Percentiles rank a stretch among this genome's conserved stretches.
Conservation (phyloP, 139 green algal species). For the Chlamydomonas sphaeroides region DNA sequence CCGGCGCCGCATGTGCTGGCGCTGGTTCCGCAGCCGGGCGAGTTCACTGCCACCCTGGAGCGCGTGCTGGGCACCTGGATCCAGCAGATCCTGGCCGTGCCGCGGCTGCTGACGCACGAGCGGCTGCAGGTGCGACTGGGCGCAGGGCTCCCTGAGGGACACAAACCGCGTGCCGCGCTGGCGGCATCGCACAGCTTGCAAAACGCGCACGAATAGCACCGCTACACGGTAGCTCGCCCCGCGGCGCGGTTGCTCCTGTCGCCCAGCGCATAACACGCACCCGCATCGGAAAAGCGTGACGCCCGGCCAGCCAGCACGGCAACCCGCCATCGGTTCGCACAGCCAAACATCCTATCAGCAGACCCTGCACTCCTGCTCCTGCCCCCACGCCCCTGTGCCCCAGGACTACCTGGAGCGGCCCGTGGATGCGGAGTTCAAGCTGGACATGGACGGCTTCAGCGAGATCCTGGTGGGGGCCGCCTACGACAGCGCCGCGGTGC, state of each 20-base stretch:
- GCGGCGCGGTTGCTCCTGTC: too few relatives aligned
- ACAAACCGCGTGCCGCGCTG: too few relatives aligned
- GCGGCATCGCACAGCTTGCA: too few relatives aligned
- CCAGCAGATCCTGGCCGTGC: conserved; percentile 47
- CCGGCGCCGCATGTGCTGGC: conserved; percentile 32
- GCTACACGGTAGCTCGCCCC: too few relatives aligned
- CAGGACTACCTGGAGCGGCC: conserved; percentile 61
- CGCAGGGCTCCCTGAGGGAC: too few relatives aligned
- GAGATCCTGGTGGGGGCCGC: conserved; percentile 63
- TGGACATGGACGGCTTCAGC: conserved; percentile 54
- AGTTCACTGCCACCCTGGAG: conserved; percentile 41
- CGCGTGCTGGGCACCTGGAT: conserved; percentile 48
- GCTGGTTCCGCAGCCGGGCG: conserved; percentile 41
- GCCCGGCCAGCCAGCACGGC: too few relatives aligned
- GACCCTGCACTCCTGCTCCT: background rate
- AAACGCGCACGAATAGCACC: too few relatives aligned
- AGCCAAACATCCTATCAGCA: too few relatives aligned
- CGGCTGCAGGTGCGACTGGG: conserved; percentile 62
- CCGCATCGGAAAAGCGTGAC: too few relatives aligned
- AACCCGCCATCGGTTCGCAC: too few relatives aligned
- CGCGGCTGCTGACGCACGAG: conserved; percentile 52
- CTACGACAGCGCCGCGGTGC: conserved; percentile 38
- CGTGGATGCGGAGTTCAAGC: conserved; percentile 33
- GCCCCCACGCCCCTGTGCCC: background rate
- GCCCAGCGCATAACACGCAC: too few relatives aligned